These are phyloP conservation scores for Silene noctiflora DNA, from an alignment of 179 eudicot species.

Conservation along the genomic window DNA sequence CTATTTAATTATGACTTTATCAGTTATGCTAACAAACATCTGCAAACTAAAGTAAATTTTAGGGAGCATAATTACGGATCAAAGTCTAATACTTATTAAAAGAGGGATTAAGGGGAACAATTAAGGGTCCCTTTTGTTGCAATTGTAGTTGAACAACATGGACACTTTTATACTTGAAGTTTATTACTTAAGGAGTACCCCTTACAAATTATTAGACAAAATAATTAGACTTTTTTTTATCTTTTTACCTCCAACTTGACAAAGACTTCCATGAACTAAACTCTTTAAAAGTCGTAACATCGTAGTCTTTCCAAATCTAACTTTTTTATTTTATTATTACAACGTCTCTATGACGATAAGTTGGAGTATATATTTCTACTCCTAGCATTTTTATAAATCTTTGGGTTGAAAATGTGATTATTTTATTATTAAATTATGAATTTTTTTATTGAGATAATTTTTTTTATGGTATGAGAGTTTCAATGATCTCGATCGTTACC, in stretches of 20 bases:
- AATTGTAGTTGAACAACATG: constrained; percentile 22
- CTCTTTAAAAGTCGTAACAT: no score
- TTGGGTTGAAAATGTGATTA: no score
- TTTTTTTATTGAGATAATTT: no score
- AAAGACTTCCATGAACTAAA: constrained; percentile 15
- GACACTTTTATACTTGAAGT: constrained; percentile 27
- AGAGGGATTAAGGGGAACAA: constrained; percentile 12
- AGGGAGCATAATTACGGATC: neutral
- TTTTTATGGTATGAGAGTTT: no score
- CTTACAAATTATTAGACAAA: constrained; percentile 9
- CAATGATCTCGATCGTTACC: no score
- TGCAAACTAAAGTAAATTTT: neutral
- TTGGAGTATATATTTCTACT: no score
- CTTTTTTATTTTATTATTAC: no score
- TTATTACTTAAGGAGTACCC: constrained; percentile 8
- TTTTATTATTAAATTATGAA: no score
- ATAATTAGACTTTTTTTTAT: constrained; percentile 22
- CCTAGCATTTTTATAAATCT: no score
- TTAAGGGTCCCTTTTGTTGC: constrained; percentile 14
- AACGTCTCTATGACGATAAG: neutral
- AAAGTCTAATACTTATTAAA: constrained; percentile 2
- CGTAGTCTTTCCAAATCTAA: no score
- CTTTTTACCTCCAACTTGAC: constrained; percentile 17
- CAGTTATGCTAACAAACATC: no score
- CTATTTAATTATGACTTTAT: no score